These are phyloP conservation scores for Magnusiomyces tetraspermus DNA, from an alignment of 1,139 yeast genomes.

Conservation along the genomic window DNA sequence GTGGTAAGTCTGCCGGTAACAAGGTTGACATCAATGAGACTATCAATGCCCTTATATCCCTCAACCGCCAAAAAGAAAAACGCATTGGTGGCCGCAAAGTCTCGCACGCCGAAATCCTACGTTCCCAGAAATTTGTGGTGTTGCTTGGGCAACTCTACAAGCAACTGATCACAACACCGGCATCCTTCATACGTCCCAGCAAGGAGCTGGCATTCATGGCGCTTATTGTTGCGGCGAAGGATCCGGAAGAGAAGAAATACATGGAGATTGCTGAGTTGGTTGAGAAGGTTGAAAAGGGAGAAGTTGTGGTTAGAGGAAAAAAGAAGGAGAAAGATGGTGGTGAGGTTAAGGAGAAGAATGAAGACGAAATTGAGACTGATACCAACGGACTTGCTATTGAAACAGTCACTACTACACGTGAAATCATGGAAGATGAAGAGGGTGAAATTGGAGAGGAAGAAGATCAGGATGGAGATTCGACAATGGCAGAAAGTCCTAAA, in stretches of 20 bases:
- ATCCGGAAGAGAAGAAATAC: constrained; percentile 16
- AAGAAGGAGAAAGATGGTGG: neutral
- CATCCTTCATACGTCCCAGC: constrained; percentile 67
- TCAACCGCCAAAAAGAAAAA: constrained; percentile 30
- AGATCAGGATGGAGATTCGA: neutral
- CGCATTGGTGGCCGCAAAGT: constrained; percentile 77
- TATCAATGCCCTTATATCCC: neutral
- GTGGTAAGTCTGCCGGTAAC: no score
- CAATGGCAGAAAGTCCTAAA: neutral
- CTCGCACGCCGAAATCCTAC: constrained; percentile 57
- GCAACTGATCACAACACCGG: constrained; percentile 55
- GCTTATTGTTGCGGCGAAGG: constrained; percentile 53
- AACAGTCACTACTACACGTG: neutral
- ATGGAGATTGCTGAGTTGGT: neutral
- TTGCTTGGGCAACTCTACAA: constrained; percentile 59
- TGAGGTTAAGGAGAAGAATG: neutral
- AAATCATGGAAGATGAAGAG: constrained; percentile 4
- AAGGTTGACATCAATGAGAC: constrained; percentile 10
- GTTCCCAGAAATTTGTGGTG: constrained; percentile 74
- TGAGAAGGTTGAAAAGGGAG: constrained; percentile 15
- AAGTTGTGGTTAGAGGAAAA: neutral
- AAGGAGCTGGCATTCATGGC: constrained; percentile 83
- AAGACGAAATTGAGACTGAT: neutral
- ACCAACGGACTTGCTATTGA: neutral
- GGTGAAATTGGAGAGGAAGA: neutral